These are phyloP conservation scores for Epichloe elymi DNA, from an alignment of 2,329 filamentous ascomycete genomes.

Conservation along the genomic window DNA sequence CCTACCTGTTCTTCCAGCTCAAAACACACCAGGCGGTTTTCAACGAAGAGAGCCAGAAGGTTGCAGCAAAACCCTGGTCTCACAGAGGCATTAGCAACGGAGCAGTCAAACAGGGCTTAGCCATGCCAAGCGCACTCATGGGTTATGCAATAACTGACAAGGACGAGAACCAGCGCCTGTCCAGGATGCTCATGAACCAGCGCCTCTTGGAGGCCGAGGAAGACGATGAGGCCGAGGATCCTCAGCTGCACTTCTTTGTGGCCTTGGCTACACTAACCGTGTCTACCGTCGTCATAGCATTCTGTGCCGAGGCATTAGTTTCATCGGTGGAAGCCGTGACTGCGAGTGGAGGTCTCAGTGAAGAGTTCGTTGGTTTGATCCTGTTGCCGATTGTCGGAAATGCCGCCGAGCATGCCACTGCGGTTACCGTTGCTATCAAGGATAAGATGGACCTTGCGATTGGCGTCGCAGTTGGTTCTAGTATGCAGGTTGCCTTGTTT, in stretches of 20 bases:
- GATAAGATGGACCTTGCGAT: constrained; percentile 80
- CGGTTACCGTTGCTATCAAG: constrained; percentile 66
- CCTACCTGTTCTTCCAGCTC: constrained; percentile 83
- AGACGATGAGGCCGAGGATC: constrained; percentile 61
- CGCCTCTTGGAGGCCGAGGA: constrained; percentile 27
- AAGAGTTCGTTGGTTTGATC: constrained; percentile 69
- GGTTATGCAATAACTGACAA: constrained; percentile 19
- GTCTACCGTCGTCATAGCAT: constrained; percentile 67
- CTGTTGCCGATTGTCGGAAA: constrained; percentile 75
- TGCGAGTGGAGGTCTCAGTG: constrained; percentile 42
- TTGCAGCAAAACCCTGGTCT: constrained; percentile 42
- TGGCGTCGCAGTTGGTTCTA: constrained; percentile 66
- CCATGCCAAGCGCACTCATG: constrained; percentile 26
- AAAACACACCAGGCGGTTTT: constrained; percentile 74
- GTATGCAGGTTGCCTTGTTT: constrained; percentile 71
- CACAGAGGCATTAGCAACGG: constrained; percentile 16
- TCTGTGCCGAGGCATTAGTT: constrained; percentile 59
- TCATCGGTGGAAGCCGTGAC: constrained; percentile 51
- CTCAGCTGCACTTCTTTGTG: constrained; percentile 58
- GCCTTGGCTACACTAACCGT: constrained; percentile 57
- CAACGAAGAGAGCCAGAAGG: constrained; percentile 67
- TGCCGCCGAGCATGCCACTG: constrained; percentile 69
- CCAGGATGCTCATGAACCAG: constrained; percentile 29
- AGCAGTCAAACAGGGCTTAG: constrained; percentile 27
- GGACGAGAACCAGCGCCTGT: constrained; percentile 31